Evolutionary conservation across 225 moss, liverwort and hornwort species (phyloP), one percentile per base, ranked within the genome.

Genomic region (Thuidium tamariscinum): DNA sequence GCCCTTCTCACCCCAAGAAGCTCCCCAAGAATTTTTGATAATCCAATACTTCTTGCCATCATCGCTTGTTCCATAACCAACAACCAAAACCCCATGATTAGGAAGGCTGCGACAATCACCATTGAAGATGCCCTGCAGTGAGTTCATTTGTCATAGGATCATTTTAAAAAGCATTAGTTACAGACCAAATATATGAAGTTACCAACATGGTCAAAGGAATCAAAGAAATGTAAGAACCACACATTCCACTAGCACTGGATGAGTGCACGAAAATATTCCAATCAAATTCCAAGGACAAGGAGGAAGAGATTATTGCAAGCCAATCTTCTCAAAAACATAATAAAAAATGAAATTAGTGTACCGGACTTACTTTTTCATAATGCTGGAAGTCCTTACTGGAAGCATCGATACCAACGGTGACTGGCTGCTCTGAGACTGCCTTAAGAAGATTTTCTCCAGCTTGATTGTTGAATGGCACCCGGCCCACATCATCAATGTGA

Each of bases 391-490:
- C 56, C 3, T 4, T 15, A 17, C 10, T 57, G 39, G 39, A 10
- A 27, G 2, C 37, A 1, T 77, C 77, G 11, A 57, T 39, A 56
- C 39, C 77, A 77, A 57, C 39, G 2, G 2, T 11, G 26, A 77
- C 57, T 1, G 77, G 77, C 11, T 77, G 57, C 77, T 6, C 15
- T 39, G 77, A 9, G 57, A 77, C 56, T 3, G 77, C 77, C 56
- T 57, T 57, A 1, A 39, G 57, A 39, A 77, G 23, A 36, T 77
- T 36, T 39, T 77, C 26, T 56, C 12, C 77, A 77, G 0, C 16
- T 0, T 27, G 0, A 0, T 4, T 25, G 39, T 39, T 4, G 39
- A 7, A 0, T 37, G 16, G 26, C 4, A 77, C 3, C 25, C 0
- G 1, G 39, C 0, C 27, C 4, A 25, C 2, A 39, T 27, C 4